Evolutionary conservation across 345 rosid genomes (phyloP).

Genomic region (Eucalyptus victrix): DNA sequence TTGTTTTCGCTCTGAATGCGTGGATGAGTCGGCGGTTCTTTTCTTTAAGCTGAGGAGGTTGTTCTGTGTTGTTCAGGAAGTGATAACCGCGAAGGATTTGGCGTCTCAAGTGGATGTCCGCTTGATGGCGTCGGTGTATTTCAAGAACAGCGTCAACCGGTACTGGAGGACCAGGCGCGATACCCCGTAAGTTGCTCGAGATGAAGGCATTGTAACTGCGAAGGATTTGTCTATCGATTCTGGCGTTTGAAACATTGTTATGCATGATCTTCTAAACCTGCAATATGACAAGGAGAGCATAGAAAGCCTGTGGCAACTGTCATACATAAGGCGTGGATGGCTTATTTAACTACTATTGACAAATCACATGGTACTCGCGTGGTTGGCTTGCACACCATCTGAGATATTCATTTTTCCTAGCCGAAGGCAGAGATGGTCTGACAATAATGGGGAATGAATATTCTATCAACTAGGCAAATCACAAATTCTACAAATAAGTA

Average conservation of each 20-base stretch:
- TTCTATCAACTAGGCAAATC: not conserved
- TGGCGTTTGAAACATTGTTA: not conserved
- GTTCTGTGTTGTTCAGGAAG: conserved; percentile 51
- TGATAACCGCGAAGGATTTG: conserved; percentile 80
- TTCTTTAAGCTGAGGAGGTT: not conserved
- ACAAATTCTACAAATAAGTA: not conserved
- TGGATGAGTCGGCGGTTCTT: not conserved
- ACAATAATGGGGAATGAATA: not conserved
- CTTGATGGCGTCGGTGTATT: conserved; percentile 87
- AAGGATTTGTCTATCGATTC: not conserved
- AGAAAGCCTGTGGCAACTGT: not conserved
- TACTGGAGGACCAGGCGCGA: conserved; percentile 87
- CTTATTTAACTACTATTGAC: not conserved
- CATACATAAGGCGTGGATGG: not conserved
- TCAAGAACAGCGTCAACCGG: conserved; percentile 82
- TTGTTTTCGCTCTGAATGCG: not conserved
- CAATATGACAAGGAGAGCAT: not conserved
- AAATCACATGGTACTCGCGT: not conserved
- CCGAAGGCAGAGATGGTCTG: not conserved
- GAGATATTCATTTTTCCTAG: not conserved
- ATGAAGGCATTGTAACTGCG: not conserved
- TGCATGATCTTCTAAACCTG: not conserved
- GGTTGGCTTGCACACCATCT: not conserved
- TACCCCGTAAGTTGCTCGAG: conserved; percentile 34
- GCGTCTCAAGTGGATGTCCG: conserved; percentile 80